Evolutionary conservation across 2,329 filamentous ascomycete genomes (phyloP).

Genomic region (Daldinia eschscholtzii): DNA sequence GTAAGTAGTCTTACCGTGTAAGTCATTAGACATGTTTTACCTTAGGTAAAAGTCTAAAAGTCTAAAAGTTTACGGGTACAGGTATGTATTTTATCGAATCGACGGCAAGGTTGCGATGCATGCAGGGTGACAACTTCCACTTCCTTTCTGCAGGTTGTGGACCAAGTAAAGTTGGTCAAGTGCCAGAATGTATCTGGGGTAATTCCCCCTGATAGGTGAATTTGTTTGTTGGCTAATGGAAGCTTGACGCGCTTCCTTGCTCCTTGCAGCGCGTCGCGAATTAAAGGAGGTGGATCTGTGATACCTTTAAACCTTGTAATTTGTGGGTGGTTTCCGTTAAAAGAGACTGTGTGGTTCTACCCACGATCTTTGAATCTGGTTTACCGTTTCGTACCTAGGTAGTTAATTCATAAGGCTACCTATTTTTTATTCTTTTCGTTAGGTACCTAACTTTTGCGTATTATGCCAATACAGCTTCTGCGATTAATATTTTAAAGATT

Average conservation of each 20-base stretch:
- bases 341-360: slow-evolving; percentile 2
- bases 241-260: slow-evolving; percentile 29
- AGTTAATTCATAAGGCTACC: not conserved
- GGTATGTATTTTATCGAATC: not conserved
- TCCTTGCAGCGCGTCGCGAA: slow-evolving; percentile 27
- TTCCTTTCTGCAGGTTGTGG: slow-evolving; percentile 15
- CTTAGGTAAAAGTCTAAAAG: not conserved
- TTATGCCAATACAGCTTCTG: not conserved
- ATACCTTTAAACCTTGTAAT: not conserved
- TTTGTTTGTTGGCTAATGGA: slow-evolving; percentile 5
- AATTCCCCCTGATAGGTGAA: not conserved
- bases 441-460: not conserved
- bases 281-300: slow-evolving; percentile 6
- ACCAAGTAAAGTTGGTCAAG: slow-evolving; percentile 12
- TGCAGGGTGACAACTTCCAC: not conserved
- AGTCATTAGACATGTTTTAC: slow-evolving; percentile 8
- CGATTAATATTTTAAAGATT: not conserved
- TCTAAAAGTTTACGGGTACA: not conserved
- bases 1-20: not conserved
- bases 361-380: slow-evolving; percentile 2
- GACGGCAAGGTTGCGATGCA: not conserved
- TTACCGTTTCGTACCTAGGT: too few species aligned
- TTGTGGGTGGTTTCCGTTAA: not conserved
- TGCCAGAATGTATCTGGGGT: slow-evolving; percentile 10
- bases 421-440: too few species aligned